phyloP scores from a whole-genome alignment of 768 basidiomycete genomes.

The Xerocomus brunneocitrinus region DNA sequence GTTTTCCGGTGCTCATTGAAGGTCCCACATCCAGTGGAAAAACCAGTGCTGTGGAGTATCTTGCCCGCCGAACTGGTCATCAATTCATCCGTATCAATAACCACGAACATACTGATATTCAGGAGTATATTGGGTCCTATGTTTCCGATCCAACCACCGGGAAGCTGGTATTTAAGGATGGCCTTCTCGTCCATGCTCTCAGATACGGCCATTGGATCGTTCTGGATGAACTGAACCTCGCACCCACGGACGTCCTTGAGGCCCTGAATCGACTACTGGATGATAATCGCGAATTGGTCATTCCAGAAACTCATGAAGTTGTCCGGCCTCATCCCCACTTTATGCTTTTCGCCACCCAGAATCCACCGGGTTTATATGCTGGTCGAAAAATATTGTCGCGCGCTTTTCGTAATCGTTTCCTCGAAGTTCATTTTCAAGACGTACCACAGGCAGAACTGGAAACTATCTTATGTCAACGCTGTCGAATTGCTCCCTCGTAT shows the following conservation, averaged over 20 bases:
- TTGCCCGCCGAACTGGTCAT: constrained; percentile 90
- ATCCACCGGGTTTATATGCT: constrained; percentile 93
- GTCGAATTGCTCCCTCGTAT: constrained; percentile 90
- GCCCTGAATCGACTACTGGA: constrained; percentile 95
- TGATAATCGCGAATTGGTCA: constrained; percentile 93
- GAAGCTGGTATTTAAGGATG: constrained; percentile 93
- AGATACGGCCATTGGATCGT: constrained; percentile 96
- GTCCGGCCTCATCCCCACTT: constrained; percentile 92
- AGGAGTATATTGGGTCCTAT: constrained; percentile 97
- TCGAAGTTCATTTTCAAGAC: constrained; percentile 96
- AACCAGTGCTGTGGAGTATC: constrained; percentile 94
- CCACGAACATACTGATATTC: constrained; percentile 98
- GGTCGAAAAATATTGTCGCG: constrained; percentile 93
- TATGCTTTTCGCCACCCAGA: constrained; percentile 98
- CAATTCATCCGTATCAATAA: constrained; percentile 98
- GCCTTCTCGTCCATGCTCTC: constrained; percentile 87
- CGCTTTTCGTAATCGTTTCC: constrained; percentile 94
- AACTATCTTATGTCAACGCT: constrained; percentile 88
- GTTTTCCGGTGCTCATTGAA: constrained; percentile 94
- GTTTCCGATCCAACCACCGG: constrained; percentile 89
- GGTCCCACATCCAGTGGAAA: constrained; percentile 98
- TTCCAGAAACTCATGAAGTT: constrained; percentile 95
- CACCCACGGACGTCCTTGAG: constrained; percentile 96
- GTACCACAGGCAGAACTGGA: constrained; percentile 93
- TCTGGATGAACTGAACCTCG: constrained; percentile 94